phyloP scores from a whole-genome alignment of 108 stramenopile genomes.

The Nitzschia sp. region DNA sequence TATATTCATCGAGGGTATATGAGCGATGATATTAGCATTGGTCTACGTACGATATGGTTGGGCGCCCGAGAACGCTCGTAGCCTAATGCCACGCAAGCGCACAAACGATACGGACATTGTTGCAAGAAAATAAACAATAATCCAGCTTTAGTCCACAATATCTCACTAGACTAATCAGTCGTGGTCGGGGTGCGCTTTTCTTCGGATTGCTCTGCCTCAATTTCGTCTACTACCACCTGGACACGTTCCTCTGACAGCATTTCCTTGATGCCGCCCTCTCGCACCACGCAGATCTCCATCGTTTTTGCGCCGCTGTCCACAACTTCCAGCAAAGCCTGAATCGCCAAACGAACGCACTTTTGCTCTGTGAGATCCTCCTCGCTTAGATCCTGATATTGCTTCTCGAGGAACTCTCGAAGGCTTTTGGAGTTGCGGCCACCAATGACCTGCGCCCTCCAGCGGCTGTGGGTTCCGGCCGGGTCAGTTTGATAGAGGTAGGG shows the following conservation, averaged over 20 bases:
- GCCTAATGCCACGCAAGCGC: too few species aligned
- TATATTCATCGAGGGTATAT: too few species aligned
- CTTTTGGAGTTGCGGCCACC: conserved; percentile 96
- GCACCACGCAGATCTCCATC: conserved; percentile 94
- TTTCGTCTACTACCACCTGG: conserved; percentile 83
- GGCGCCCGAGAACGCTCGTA: too few species aligned
- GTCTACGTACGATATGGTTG: too few species aligned
- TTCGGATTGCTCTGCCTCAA: conserved; percentile 78
- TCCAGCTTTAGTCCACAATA: too few species aligned
- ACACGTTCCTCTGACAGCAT: conserved; percentile 81
- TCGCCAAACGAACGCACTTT: conserved; percentile 86
- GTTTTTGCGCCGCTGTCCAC: conserved; percentile 98
- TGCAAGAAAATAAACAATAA: too few species aligned
- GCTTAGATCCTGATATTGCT: conserved; percentile 73
- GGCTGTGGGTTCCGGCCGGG: conserved; percentile 97
- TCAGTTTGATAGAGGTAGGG: conserved; percentile 96
- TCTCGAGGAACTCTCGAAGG: conserved; percentile 98
- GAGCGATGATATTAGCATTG: too few species aligned
- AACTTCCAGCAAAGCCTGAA: conserved; percentile 97
- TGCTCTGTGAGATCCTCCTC: conserved; percentile 81
- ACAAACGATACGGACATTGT: too few species aligned
- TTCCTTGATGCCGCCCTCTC: conserved; percentile 62
- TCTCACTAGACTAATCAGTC: not conserved
- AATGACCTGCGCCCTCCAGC: conserved; percentile 99
- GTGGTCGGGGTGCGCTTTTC: conserved; percentile 21